These are phyloP conservation scores for Fraxinus ornus DNA, from an alignment of 305 asterid species.

Conservation along the genomic window DNA sequence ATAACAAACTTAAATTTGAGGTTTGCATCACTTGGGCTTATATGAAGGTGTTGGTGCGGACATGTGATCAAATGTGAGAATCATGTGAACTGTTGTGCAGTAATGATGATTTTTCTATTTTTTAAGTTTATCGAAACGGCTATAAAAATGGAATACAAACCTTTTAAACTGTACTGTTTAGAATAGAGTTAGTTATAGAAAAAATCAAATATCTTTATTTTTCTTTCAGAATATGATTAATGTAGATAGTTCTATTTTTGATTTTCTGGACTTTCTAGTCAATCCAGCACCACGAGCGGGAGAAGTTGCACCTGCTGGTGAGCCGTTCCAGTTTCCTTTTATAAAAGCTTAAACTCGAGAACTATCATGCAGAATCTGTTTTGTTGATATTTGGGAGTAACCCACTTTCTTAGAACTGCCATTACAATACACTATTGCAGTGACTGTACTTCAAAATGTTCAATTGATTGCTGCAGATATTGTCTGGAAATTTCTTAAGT, in stretches of 20 bases:
- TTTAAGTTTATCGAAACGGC: not conserved
- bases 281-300: not conserved
- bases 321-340: not conserved
- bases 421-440: constrained; percentile 9
- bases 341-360: not conserved
- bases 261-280: not conserved
- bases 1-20: not conserved
- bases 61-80: not conserved
- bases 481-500: constrained; percentile 71
- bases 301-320: not conserved
- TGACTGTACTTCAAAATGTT: constrained; percentile 23
- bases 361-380: not conserved
- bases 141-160: not conserved
- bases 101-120: not conserved
- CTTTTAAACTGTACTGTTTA: not conserved
- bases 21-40: not conserved
- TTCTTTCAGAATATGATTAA: not conserved
- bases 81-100: not conserved
- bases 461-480: constrained; percentile 52
- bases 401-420: not conserved
- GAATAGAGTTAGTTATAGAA: not conserved
- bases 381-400: not conserved
- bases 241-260: not conserved
- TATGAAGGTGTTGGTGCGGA: not conserved
- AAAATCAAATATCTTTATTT: not conserved